Percentiles rank a stretch among this genome's conserved stretches.
phyloP scores from a whole-genome alignment of 192 early-diverging fungal species.

The Backusella australiensis region DNA sequence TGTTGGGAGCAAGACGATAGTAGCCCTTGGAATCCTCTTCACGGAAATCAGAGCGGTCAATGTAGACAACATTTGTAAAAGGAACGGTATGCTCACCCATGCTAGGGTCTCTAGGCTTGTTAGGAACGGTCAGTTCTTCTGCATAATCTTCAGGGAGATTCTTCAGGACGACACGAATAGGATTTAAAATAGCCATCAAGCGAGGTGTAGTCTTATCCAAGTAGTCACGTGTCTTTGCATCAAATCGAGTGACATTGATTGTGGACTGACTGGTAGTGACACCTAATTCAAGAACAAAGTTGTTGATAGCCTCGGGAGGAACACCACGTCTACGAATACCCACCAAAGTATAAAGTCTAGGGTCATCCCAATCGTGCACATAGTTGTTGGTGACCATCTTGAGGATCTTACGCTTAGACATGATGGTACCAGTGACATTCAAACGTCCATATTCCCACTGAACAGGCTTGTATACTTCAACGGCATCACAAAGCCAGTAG shows the following conservation, averaged over 20 bases:
- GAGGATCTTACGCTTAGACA: constrained; percentile 97
- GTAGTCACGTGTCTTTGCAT: constrained; percentile 93
- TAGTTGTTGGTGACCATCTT: constrained; percentile 79
- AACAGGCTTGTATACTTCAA: constrained; percentile 99
- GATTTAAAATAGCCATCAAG: constrained; percentile 87
- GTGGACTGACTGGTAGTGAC: constrained; percentile 79
- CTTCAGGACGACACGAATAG: constrained; percentile 84
- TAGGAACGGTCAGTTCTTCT: constrained; percentile 80
- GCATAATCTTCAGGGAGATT: constrained; percentile 84
- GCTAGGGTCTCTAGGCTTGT: constrained; percentile 84
- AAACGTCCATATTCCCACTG: constrained; percentile 99
- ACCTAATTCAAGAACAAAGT: constrained; percentile 93
- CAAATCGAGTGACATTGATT: constrained; percentile 86
- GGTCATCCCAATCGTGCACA: constrained; percentile 93
- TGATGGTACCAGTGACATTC: constrained; percentile 89
- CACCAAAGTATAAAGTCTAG: constrained; percentile 93
- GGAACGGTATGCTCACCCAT: constrained; percentile 89
- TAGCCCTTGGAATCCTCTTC: constrained; percentile 91
- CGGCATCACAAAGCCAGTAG: constrained; percentile 99
- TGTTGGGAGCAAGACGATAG: constrained; percentile 89
- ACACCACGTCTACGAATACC: constrained; percentile 96
- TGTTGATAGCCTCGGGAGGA: constrained; percentile 96
- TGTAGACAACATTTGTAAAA: constrained; percentile 92
- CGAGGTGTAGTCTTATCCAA: constrained; percentile 92
- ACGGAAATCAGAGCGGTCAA: constrained; percentile 96